Conservation (phyloP, 257 asterid species). For the Phtheirospermum japonicum region DNA sequence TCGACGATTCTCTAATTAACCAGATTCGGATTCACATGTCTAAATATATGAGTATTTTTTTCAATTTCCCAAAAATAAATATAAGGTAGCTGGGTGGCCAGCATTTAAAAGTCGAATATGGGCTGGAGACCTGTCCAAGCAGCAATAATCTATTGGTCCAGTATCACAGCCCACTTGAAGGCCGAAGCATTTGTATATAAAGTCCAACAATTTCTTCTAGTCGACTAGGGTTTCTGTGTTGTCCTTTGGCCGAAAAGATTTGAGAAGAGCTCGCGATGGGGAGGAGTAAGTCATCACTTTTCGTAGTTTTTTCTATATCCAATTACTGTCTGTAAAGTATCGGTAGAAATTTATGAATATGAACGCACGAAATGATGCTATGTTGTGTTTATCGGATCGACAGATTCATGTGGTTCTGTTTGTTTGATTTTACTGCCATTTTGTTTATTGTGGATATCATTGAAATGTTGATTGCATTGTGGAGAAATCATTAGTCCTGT, state of each 20-base stretch:
- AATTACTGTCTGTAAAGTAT: too few species aligned
- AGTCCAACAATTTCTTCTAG: not conserved
- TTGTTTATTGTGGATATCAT: not conserved
- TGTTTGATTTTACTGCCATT: not conserved
- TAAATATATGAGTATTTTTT: too few species aligned
- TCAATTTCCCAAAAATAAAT: too few species aligned
- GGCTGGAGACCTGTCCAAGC: not conserved
- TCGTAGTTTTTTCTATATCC: too few species aligned
- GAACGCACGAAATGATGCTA: not conserved
- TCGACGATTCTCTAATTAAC: too few species aligned
- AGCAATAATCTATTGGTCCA: too few species aligned
- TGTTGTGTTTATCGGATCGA: not conserved
- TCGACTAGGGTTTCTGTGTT: not conserved
- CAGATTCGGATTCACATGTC: too few species aligned
- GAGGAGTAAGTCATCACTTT: not conserved
- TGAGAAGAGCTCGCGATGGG: constrained; percentile 3
- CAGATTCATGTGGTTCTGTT: not conserved
- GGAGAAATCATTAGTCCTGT: too few species aligned
- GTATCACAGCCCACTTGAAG: not conserved
- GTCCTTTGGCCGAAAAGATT: not conserved
- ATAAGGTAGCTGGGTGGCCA: too few species aligned
- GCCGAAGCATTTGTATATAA: not conserved
- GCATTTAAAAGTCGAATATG: too few species aligned
- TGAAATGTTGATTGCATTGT: too few species aligned
- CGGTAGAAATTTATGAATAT: not conserved